phyloP scores from a whole-genome alignment of 164 flowering plant species.

The Aristolochia californica region DNA sequence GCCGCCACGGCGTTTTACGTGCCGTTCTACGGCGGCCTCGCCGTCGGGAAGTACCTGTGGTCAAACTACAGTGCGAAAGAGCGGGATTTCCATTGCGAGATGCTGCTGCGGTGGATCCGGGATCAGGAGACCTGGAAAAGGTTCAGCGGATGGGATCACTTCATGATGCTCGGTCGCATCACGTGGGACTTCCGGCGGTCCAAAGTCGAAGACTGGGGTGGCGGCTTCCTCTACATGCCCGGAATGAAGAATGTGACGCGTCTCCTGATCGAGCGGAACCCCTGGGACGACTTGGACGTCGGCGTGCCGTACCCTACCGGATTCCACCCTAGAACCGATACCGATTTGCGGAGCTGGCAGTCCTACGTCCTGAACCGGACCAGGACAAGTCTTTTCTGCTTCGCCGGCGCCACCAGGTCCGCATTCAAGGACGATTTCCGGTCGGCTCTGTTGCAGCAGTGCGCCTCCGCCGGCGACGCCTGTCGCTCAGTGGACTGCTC shows the following conservation, averaged over 20 bases:
- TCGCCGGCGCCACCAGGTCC: conserved; percentile 74
- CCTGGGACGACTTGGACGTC: conserved; percentile 83
- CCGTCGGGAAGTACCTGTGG: conserved; percentile 68
- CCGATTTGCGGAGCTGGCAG: conserved; percentile 66
- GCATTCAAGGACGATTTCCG: conserved; percentile 57
- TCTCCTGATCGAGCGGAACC: conserved; percentile 72
- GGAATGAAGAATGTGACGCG: conserved; percentile 72
- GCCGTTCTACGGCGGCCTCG: conserved; percentile 89
- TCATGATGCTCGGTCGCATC: conserved; percentile 71
- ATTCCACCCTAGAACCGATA: conserved; percentile 65
- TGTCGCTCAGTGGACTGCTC: conserved; percentile 68
- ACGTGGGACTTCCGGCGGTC: conserved; percentile 91
- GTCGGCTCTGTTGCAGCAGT: conserved; percentile 41
- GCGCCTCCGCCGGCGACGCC: conserved; percentile 32
- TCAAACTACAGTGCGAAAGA: conserved; percentile 26
- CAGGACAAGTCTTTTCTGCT: conserved; percentile 49
- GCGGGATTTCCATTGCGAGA: conserved; percentile 47
- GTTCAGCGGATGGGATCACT: conserved; percentile 82
- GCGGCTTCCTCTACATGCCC: conserved; percentile 54
- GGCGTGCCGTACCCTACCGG: conserved; percentile 95
- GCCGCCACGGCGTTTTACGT: conserved; percentile 72
- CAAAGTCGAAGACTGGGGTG: conserved; percentile 70
- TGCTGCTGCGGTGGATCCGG: conserved; percentile 48
- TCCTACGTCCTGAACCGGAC: conserved; percentile 30
- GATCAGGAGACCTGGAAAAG: conserved; percentile 40